These are phyloP conservation scores for Styphnolobium japonicum DNA, from an alignment of 306 rosid genomes.

Conservation along the genomic window DNA sequence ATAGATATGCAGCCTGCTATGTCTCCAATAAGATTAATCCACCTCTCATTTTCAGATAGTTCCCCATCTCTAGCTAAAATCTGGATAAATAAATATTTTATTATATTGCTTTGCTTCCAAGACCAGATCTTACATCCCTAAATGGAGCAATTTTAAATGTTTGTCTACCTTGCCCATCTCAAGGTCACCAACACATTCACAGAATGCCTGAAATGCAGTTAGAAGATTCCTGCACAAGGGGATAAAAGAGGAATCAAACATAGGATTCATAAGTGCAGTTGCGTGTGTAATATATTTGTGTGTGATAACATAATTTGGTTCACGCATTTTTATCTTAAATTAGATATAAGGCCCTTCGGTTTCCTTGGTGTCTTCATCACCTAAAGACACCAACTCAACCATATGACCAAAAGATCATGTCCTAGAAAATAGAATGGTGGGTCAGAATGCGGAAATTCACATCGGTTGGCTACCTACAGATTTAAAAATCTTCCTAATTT, in stretches of 20 bases:
- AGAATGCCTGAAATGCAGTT: conserved; percentile 91
- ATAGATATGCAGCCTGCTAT: conserved; percentile 87
- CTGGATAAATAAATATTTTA: conserved; percentile 40
- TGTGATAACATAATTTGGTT: neutral
- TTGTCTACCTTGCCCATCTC: conserved; percentile 96
- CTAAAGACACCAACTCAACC: conserved; percentile 7
- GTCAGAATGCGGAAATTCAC: neutral
- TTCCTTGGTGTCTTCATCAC: conserved; percentile 12
- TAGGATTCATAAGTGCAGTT: neutral
- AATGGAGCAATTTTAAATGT: conserved; percentile 14
- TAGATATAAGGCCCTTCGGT: neutral
- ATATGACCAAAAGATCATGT: neutral
- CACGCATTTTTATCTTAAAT: neutral
- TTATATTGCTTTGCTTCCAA: conserved; percentile 20
- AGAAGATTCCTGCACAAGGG: conserved; percentile 73
- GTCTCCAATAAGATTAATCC: conserved; percentile 92
- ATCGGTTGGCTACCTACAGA: neutral
- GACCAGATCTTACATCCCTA: conserved; percentile 18
- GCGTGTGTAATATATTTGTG: neutral
- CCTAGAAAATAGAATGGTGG: neutral
- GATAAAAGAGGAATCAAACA: conserved; percentile 10
- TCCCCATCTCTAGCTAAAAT: conserved; percentile 96
- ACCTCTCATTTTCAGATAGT: conserved; percentile 80
- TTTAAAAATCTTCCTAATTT: neutral
- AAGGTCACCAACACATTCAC: conserved; percentile 98